Percentiles rank a stretch among this genome's conserved stretches.
phyloP scores from a whole-genome alignment of 345 rosid species.

The Firmiana major region DNA sequence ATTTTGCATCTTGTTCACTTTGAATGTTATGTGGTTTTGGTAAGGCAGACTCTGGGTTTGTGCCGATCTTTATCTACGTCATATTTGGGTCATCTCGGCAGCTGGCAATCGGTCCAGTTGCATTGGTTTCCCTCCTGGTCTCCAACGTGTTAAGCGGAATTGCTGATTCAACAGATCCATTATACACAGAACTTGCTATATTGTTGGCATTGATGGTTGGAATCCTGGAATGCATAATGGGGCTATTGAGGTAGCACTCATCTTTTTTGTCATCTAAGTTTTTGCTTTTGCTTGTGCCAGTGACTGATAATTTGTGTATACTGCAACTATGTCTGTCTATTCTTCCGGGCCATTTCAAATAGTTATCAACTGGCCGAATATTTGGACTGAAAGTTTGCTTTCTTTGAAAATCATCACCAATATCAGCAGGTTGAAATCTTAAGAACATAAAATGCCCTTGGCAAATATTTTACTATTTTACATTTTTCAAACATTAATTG shows the following conservation, averaged over 20 bases:
- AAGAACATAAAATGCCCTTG: neutral
- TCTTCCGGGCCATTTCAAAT: neutral
- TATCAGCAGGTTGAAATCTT: neutral
- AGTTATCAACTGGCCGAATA: neutral
- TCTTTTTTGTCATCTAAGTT: slow-evolving; percentile 8
- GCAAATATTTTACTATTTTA: neutral
- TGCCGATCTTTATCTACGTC: slow-evolving; percentile 87
- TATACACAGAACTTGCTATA: slow-evolving; percentile 90
- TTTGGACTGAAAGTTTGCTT: neutral
- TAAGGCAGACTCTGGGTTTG: slow-evolving; percentile 78
- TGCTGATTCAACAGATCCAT: slow-evolving; percentile 59
- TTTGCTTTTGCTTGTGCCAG: neutral
- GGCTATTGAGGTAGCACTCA: slow-evolving; percentile 67
- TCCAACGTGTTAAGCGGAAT: slow-evolving; percentile 76
- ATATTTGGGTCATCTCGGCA: slow-evolving; percentile 95
- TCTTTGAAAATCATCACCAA: slow-evolving; percentile 6
- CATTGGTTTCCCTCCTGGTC: slow-evolving; percentile 95
- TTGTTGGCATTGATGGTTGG: slow-evolving; percentile 93
- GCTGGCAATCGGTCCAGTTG: slow-evolving; percentile 99
- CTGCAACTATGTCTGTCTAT: neutral
- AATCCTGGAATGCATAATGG: slow-evolving; percentile 87
- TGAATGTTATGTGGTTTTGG: slow-evolving; percentile 21
- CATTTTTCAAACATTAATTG: neutral
- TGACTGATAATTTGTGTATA: neutral
- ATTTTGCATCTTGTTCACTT: neutral